phyloP scores from a whole-genome alignment of 768 basidiomycete genomes.

The Boletus edulis region DNA sequence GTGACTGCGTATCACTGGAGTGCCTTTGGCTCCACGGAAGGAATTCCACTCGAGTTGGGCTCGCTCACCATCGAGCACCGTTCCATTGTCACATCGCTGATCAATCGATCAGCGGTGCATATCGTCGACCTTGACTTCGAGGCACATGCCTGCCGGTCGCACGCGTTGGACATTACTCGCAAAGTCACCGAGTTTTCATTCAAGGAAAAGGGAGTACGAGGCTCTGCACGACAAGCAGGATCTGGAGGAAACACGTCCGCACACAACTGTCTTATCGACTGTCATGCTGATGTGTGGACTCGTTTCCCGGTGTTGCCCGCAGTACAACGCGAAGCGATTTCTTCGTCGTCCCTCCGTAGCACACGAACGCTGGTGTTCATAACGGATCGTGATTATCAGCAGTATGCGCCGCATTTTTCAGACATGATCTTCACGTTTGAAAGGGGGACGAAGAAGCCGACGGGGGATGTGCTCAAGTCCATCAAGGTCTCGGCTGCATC shows the following conservation, averaged over 20 bases:
- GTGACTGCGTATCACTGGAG: slow-evolving; percentile 52
- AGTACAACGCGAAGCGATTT: slow-evolving; percentile 44
- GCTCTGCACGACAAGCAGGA: no score
- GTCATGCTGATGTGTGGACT: slow-evolving; percentile 56
- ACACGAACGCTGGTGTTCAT: slow-evolving; percentile 43
- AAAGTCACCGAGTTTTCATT: no score
- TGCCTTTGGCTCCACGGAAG: slow-evolving; percentile 52
- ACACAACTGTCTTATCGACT: slow-evolving; percentile 54
- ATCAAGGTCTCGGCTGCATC: slow-evolving; percentile 34
- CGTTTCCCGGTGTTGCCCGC: slow-evolving; percentile 59
- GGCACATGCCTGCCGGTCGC: no score
- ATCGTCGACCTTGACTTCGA: slow-evolving; percentile 25
- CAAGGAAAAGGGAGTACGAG: no score
- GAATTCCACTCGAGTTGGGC: slow-evolving; percentile 39
- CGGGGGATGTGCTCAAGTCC: slow-evolving; percentile 40
- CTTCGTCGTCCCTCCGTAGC: slow-evolving; percentile 31
- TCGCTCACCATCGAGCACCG: slow-evolving; percentile 18
- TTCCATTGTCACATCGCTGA: slow-evolving; percentile 44
- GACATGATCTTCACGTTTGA: slow-evolving; percentile 48
- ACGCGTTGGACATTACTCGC: no score
- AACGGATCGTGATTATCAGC: slow-evolving; percentile 34
- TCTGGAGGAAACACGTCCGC: background rate
- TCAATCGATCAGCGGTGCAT: slow-evolving; percentile 41
- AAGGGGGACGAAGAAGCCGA: slow-evolving; percentile 49
- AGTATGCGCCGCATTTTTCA: slow-evolving; percentile 42